Evolutionary conservation across 2,329 filamentous ascomycete species (phyloP), one percentile per base, ranked within the genome.

Genomic region (Escovopsis weberi): DNA sequence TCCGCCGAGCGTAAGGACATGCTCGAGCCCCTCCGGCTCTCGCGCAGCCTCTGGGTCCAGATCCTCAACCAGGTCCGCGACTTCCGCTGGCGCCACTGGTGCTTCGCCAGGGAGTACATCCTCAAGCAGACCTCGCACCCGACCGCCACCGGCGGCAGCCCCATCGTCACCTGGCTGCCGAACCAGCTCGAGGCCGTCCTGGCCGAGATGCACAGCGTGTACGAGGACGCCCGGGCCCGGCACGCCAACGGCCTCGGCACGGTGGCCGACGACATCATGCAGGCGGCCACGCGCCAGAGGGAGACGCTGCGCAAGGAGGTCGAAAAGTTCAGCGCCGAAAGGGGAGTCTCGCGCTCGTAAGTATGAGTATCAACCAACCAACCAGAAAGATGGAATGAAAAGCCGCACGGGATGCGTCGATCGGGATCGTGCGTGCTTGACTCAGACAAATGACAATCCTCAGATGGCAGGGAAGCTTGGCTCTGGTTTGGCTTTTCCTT

Each of bases 81-180:
- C 57, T 89, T 89, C 66, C 68, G 84, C 46, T 89, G 83, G 81
- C 69, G 84, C 6, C 84, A 89, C 61, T 89, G 84, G 84, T 85
- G 82, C 59, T 89, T 89, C 56, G 85, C 82, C 2, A 71, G 83
- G 45, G 83, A 88, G 67, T 89, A 89, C 57, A 88, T 89, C 52
- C 70, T 89, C 48, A 85, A 86, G 68, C 75, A 77, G 55, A 87
- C 80, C 1, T 67, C 65, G 15, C 82, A 89, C 56, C 82, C 84
- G 1, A 85, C 80, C 2, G 84, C 84, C 0, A 89, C 84, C 0
- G 84, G 84, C 2, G 84, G 84, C 15, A 85, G 79, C 51, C 84
- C 84, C 4, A 88, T 89, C 47, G 82, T 88, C 12, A 88, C 82
- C 2, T 89, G 84, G 84, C 62, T 89, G 47, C 84, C 84, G 3